Percentiles rank a stretch among this genome's conserved stretches.
Conservation (phyloP, 257 asterid genomes). For the Linaria vulgaris region DNA sequence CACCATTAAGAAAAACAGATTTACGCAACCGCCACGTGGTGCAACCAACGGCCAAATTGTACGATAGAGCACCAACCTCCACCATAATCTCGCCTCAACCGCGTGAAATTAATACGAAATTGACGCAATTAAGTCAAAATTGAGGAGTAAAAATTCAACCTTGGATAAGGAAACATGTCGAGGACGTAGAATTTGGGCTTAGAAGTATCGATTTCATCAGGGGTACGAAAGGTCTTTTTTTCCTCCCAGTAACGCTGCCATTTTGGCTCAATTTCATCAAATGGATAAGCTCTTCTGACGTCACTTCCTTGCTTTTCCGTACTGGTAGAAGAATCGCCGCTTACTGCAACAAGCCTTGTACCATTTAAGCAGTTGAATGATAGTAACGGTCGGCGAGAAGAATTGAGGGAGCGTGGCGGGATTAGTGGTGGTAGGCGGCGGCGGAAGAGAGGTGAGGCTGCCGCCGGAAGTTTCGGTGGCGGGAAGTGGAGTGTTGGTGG, state of each 20-base stretch:
- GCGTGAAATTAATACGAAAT: no score
- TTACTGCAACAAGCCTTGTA: conserved; percentile 11
- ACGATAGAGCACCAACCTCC: no score
- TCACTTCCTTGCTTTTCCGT: conserved; percentile 26
- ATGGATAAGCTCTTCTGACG: conserved; percentile 76
- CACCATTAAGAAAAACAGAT: no score
- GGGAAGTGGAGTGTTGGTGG: conserved; percentile 28
- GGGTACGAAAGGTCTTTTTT: conserved; percentile 77
- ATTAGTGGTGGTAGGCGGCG: conserved; percentile 29
- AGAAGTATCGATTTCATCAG: conserved; percentile 84
- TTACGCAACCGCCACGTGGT: no score
- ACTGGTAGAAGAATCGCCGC: no score
- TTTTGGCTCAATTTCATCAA: conserved; percentile 80
- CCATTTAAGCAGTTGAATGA: conserved; percentile 30
- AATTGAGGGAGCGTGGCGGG: conserved; percentile 22
- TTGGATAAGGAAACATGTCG: conserved; percentile 99
- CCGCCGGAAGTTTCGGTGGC: conserved; percentile 29
- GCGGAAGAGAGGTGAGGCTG: conserved; percentile 27
- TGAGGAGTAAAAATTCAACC: no score
- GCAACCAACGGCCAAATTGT: no score
- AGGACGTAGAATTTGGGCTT: conserved; percentile 96
- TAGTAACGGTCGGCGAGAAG: conserved; percentile 25
- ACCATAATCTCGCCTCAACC: no score
- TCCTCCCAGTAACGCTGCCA: conserved; percentile 97
- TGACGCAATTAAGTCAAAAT: no score